Evolutionary conservation across 208 protist genomes (phyloP).

Genomic region (Porcisia hertigi): DNA sequence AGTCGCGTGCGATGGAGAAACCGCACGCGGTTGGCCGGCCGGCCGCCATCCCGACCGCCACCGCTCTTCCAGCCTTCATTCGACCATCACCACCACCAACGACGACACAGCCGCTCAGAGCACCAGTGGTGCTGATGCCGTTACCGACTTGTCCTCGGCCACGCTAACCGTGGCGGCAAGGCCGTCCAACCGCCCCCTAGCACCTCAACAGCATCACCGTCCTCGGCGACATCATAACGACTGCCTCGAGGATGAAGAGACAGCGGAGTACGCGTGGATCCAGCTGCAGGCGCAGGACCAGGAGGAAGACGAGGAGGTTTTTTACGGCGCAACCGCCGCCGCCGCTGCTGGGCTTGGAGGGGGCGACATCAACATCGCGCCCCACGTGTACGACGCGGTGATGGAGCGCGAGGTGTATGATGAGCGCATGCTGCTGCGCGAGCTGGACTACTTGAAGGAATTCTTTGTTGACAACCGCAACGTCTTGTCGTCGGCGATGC

Average conservation of each 20-base stretch:
- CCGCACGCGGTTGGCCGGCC: background rate
- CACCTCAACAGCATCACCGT: background rate
- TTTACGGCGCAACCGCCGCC: slow-evolving; percentile 31
- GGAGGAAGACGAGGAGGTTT: slow-evolving; percentile 43
- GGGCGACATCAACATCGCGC: slow-evolving; percentile 33
- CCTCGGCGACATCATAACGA: background rate
- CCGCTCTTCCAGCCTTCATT: background rate
- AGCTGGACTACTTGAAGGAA: slow-evolving; percentile 72
- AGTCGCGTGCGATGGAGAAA: background rate
- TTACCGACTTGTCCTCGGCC: background rate
- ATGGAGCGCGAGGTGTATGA: slow-evolving; percentile 41
- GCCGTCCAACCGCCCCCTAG: background rate
- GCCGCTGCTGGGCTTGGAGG: slow-evolving; percentile 21
- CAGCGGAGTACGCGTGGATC: slow-evolving; percentile 25
- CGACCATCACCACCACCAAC: too few relatives aligned
- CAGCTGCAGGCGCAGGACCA: slow-evolving; percentile 28
- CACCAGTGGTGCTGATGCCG: background rate
- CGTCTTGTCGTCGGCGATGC: slow-evolving; percentile 66
- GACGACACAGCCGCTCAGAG: background rate
- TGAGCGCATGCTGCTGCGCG: slow-evolving; percentile 55
- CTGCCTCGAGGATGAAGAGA: slow-evolving; percentile 11
- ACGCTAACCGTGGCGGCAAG: background rate
- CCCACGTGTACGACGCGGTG: slow-evolving; percentile 34
- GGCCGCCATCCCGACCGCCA: background rate
- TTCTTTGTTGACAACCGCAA: slow-evolving; percentile 78